Conservation (phyloP, 1,284 basidiomycete genomes). For the Coniferiporia weirii region DNA sequence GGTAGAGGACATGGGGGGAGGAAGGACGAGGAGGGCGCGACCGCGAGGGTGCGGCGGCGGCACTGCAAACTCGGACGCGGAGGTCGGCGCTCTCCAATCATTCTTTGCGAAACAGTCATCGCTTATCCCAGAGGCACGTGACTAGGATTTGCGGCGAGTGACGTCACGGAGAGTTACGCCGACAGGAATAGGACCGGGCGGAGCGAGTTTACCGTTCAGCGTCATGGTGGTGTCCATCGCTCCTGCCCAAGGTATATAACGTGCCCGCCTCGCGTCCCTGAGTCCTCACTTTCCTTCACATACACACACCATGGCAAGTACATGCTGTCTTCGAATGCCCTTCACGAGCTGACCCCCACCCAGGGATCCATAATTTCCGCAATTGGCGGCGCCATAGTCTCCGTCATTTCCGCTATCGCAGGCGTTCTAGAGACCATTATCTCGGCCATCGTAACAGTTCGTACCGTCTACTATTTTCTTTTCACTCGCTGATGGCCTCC, state of each 20-base stretch:
- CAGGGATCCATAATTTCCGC: constrained; percentile 60
- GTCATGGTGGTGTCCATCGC: background rate
- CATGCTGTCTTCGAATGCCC: background rate
- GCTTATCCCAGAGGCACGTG: too few relatives aligned
- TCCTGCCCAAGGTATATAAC: background rate
- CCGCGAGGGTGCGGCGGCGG: too few relatives aligned
- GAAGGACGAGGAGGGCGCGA: too few relatives aligned
- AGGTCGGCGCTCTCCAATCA: too few relatives aligned
- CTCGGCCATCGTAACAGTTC: constrained; percentile 47
- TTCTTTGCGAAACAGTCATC: too few relatives aligned
- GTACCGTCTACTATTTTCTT: constrained; percentile 21
- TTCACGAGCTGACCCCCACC: background rate
- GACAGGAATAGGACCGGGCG: too few relatives aligned
- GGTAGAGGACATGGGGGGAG: too few relatives aligned
- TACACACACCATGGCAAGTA: background rate
- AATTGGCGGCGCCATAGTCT: constrained; percentile 51
- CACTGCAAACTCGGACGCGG: too few relatives aligned
- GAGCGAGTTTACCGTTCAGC: too few relatives aligned
- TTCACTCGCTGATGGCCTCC: background rate
- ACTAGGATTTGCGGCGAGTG: too few relatives aligned
- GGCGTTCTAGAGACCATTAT: constrained; percentile 53
- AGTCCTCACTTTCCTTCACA: background rate
- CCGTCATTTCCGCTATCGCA: constrained; percentile 54
- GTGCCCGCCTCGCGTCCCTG: background rate
- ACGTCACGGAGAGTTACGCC: too few relatives aligned